Conservation (phyloP, 2,329 filamentous ascomycete species). For the Karstenula rhodostoma region DNA sequence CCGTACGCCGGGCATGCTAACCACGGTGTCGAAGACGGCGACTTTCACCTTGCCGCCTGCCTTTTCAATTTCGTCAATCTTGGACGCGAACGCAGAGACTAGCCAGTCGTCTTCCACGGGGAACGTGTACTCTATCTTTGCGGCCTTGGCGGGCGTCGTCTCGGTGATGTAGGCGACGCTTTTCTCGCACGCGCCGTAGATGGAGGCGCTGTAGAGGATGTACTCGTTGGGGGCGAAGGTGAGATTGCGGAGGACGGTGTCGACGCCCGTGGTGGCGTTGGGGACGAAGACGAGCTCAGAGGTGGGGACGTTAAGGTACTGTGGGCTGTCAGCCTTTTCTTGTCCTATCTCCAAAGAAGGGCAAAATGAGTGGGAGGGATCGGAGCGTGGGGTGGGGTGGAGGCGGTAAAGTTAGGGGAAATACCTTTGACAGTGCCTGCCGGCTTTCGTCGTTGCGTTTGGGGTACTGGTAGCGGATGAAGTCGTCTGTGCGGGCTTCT, state of each 20-base stretch:
- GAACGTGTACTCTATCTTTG: slow-evolving; percentile 69
- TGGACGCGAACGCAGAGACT: slow-evolving; percentile 65
- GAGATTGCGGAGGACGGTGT: slow-evolving; percentile 81
- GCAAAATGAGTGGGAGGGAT: not conserved
- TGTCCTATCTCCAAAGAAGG: not conserved
- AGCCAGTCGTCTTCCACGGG: slow-evolving; percentile 76
- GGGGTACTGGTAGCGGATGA: slow-evolving; percentile 75
- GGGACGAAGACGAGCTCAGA: slow-evolving; percentile 77
- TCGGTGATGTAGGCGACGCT: slow-evolving; percentile 77
- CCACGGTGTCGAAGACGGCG: slow-evolving; percentile 81
- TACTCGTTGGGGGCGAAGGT: slow-evolving; percentile 74
- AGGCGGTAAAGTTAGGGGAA: not conserved
- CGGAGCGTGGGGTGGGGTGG: not conserved
- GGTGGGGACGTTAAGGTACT: slow-evolving; percentile 69
- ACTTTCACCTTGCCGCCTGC: slow-evolving; percentile 71
- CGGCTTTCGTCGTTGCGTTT: slow-evolving; percentile 70
- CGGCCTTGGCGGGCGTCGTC: slow-evolving; percentile 59
- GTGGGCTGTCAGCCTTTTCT: slow-evolving; percentile 52
- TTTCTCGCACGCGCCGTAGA: slow-evolving; percentile 81
- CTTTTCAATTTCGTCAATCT: slow-evolving; percentile 61
- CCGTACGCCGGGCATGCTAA: slow-evolving; percentile 77
- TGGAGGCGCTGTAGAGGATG: slow-evolving; percentile 79
- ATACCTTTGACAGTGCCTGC: slow-evolving; percentile 59
- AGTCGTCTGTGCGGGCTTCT: slow-evolving; percentile 77
- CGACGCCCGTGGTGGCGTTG: slow-evolving; percentile 82